Evolutionary conservation across 2,329 filamentous ascomycete species (phyloP), one percentile per base, ranked within the genome.

Genomic region (Ramularia endophylla): DNA sequence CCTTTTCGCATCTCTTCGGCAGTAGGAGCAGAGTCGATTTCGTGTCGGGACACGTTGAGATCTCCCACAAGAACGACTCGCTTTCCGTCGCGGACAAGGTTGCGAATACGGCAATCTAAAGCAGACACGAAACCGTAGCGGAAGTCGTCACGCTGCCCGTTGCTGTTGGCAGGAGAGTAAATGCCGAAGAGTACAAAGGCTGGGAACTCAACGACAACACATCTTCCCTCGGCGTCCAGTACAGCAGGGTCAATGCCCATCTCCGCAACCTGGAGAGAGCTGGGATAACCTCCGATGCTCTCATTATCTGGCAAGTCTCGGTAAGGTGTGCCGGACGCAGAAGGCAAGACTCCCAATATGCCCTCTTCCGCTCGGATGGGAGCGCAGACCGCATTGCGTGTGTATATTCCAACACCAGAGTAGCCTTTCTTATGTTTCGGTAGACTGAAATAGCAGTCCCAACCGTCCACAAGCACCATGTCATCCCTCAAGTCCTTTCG

Each of bases 341-440:
- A 78, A 32, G 77, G 81, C 11, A 95, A 75, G 4, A 87, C 70
- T 12, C 92, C 92, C 0, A 87, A 83, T 40, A 98, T 73, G n/a
- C 92, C 92, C 68, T 97, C 90, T 66, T 98, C 92, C 3, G 89
- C 90, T 46, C 83, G 80, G 18, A 95, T 85, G 0, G 92, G 92
- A 3, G 81, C 78, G 63, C 92, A 97, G 27, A 78, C 82, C 3
- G 84, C 75, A 59, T 85, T 92, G n/a, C 87, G 79, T 1, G 89
- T 95, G 66, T 95, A 98, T 27, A 98, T 87, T 3, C 84, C 92
- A 2, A 98, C 90, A 2, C 92, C 92, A 18, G 90, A 94, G 61
- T 97, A 98, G 17, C 92, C 90, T 72, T 95, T 97, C 64, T 97
- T 97, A 59, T 94, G 76, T 60, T 83, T 87, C 0, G 92, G 92